Base-by-base conservation (phyloP, 352 stramenopile species). In the Globisporangium paddicum region DNA sequence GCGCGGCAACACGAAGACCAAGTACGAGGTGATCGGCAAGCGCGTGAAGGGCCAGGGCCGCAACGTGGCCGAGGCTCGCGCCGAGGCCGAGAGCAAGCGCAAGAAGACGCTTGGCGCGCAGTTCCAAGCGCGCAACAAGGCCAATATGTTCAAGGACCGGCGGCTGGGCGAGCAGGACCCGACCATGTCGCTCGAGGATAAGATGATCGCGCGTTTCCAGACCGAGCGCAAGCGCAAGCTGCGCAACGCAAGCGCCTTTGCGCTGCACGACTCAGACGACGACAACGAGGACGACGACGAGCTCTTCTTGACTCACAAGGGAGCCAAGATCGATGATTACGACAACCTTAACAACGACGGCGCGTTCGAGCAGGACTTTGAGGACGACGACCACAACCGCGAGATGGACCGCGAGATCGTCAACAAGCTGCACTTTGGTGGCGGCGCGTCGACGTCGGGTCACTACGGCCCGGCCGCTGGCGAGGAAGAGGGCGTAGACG, bases 201-300 rank as follows among this genome's bases (percentile, higher is more conserved):
- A 96, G 66, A 96, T 97, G 87, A 93, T 97, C 67, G 74, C 82
- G 25, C 85, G 89, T 46, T 96, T 97, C 71, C 87, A 96, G 69
- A 89, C 73, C 18, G 87, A 96, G 55, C 82, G 86, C 59, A 95
- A 95, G 74, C 79, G 80, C 63, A 89, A 92, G 67, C 63, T 93
- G 67, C 83, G 82, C 64, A 89, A 94, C 46, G 74, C 79, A 18
- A 73, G 75, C 28, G 68, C 76, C 25, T 94, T 92, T 55, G 79
- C 78, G 45, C 70, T 94, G n/a, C 71, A 88, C 48, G 84, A 94
- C 64, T 88, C 77, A 49, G 85, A 94, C 55, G 71, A 81, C 41
- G 83, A 91, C n/a, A 64, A 84, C 28, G 76, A 79, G 26, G 78
- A 80, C 18, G 68, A 76, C n/a, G 79, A 89, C 14, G 74, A 82